Percentiles rank a stretch among this genome's conserved stretches.
phyloP scores from a whole-genome alignment of 2,329 filamentous ascomycete species.

The Claviceps spartinae region DNA sequence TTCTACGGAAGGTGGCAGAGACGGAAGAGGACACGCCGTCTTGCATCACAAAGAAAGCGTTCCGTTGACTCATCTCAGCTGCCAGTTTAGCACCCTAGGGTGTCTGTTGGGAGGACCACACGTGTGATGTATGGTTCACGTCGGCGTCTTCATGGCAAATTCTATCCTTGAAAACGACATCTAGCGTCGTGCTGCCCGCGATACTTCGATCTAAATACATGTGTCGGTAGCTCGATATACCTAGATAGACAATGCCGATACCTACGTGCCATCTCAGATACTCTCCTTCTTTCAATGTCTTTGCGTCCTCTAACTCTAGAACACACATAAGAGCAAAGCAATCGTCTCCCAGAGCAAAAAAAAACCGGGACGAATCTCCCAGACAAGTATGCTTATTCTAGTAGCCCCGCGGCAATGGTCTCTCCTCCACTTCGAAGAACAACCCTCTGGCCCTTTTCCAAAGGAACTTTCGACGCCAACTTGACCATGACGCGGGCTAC shows the following conservation, averaged over 20 bases:
- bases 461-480: constrained; percentile 57
- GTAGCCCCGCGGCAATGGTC: constrained; percentile 75
- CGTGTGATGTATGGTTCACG: background rate
- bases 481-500: constrained; percentile 69
- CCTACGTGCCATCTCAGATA: background rate
- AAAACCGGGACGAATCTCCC: background rate
- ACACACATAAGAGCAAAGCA: background rate
- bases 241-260: background rate
- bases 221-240: background rate
- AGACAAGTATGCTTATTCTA: constrained; percentile 42
- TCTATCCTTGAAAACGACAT: background rate
- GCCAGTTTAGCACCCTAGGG: no score
- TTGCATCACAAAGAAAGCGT: background rate
- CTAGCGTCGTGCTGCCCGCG: background rate
- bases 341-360: background rate
- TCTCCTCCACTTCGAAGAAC: constrained; percentile 68
- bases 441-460: constrained; percentile 69
- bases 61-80: background rate
- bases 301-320: no score
- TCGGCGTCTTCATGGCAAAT: background rate
- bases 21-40: background rate
- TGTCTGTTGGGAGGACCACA: background rate
- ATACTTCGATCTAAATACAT: background rate
- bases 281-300: background rate
- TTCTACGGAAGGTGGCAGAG: background rate